Base-by-base conservation (phyloP, 805 yeast genomes). In the Candida nanaspora region DNA sequence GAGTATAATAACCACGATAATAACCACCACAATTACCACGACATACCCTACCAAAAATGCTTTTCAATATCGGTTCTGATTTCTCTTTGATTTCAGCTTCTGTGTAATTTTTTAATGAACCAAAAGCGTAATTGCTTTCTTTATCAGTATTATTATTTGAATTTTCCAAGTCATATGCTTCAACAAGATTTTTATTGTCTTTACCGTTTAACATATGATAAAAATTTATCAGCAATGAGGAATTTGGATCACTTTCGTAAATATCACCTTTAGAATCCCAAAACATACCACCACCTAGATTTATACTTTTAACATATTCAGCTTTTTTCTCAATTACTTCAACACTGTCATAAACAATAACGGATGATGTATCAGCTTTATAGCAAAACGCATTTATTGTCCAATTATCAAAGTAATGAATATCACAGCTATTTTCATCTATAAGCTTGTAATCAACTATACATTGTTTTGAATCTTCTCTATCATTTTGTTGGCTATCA, bases 211-310 rank as follows among this genome's bases (percentile, higher is more conserved):
- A 38, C 38, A 64, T 66, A 36, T 62, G 56, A 20, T 73, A 70
- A 61, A 76, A 80, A 3, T 60, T 62, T n/a, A 55, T 44, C 9
- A 79, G 49, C 22, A 78, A 55, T 0, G 80, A 73, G 28, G 65
- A 51, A 2, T 52, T 40, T 2, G 52, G 49, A 35, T 64, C 50
- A 2, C 30, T 27, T 31, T 31, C 22, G 34, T 37, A 52, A 2
- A 60, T 51, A 52, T 87, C 95, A 2, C 95, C 96, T 42, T 81
- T 72, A 0, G 95, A 81, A 52, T 91, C 97, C 98, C 98, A 91
- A 82, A 86, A 89, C 77, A 93, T 80, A 0, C 85, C 95, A 0
- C 98, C 98, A 0, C 82, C 94, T 9, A 88, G 62, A 0, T 65
- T 53, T 6, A 63, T 57, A 18, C 59, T 49, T 31, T 47, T 50